phyloP scores from a whole-genome alignment of 371 early-diverging fungal species.

The Mortierella polycephala region DNA sequence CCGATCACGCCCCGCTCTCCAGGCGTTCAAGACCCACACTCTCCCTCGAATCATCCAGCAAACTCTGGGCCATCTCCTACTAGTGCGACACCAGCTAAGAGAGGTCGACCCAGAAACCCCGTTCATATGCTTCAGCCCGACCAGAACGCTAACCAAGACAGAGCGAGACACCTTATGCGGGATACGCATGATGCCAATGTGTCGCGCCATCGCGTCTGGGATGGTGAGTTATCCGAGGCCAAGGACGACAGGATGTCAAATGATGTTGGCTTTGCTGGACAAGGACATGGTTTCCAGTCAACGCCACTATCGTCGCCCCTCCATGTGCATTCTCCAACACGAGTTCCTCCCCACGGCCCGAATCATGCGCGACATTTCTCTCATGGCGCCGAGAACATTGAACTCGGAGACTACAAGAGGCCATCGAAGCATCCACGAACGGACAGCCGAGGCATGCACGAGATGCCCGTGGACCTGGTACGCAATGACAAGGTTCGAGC shows the following conservation, averaged over 20 bases:
- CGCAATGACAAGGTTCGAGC: conserved; percentile 1
- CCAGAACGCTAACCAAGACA: too few species aligned
- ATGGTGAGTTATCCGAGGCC: conserved; percentile 8
- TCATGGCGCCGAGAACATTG: conserved; percentile 15
- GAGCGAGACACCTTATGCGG: too few species aligned
- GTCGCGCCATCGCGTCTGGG: conserved; percentile 14
- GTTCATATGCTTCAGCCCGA: neutral
- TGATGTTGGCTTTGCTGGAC: neutral
- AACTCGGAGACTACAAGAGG: conserved; percentile 16
- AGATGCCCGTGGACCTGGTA: conserved; percentile 3
- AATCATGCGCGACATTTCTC: conserved; percentile 23
- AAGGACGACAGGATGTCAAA: conserved; percentile 4
- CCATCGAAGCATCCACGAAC: conserved; percentile 47
- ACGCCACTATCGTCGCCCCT: conserved; percentile 19
- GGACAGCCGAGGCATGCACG: conserved; percentile 21
- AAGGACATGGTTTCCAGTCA: conserved; percentile 4
- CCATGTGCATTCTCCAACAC: conserved; percentile 4
- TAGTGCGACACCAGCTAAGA: conserved; percentile 32
- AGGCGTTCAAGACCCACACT: neutral
- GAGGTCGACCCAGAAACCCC: conserved; percentile 44
- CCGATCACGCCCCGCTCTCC: conserved; percentile 14
- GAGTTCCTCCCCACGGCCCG: neutral
- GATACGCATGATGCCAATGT: conserved; percentile 2
- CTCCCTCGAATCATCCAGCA: conserved; percentile 22
- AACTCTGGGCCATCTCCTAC: conserved; percentile 18